Conservation (phyloP, 345 rosid species). For the Rhodomyrtus tomentosa region DNA sequence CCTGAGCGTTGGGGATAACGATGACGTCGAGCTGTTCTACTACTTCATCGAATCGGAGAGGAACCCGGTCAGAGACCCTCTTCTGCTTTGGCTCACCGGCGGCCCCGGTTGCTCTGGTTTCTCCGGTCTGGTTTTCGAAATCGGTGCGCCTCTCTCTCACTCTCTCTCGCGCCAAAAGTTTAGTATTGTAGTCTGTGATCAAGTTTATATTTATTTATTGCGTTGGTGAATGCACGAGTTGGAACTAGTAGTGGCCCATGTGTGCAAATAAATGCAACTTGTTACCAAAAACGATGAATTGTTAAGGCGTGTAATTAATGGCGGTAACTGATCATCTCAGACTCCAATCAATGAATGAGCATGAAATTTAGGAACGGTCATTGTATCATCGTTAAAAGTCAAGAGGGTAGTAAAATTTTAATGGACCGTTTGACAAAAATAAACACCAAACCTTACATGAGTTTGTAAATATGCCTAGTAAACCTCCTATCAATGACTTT, state of each 20-base stretch:
- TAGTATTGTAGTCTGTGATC: neutral
- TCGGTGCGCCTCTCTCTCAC: slow-evolving; percentile 5
- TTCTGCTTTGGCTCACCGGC: slow-evolving; percentile 33
- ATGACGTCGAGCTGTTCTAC: slow-evolving; percentile 26
- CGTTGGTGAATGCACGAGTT: neutral
- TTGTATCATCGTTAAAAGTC: neutral
- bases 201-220: neutral
- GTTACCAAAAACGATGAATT: neutral
- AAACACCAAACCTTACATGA: neutral
- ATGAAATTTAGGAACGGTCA: neutral
- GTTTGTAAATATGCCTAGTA: neutral
- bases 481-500: neutral
- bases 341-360: neutral
- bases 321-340: neutral
- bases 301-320: neutral
- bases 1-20: slow-evolving; percentile 15
- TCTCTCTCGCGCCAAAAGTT: neutral
- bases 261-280: neutral
- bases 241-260: neutral
- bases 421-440: neutral
- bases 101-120: slow-evolving; percentile 37
- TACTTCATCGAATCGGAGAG: slow-evolving; percentile 30
- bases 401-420: neutral
- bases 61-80: slow-evolving; percentile 16
- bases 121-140: slow-evolving; percentile 29